Evolutionary conservation across 164 flowering plant genomes (phyloP).

Genomic region (Vitis vinifera): ASM3070453v1 NC_081807.1:3198501-3199000

Average conservation of each 20-base stretch:
- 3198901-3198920: too few relatives aligned
- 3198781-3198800: too few relatives aligned
- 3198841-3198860: too few relatives aligned
- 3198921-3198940: too few relatives aligned
- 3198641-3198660: slow-evolving; percentile 18
- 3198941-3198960: too few relatives aligned
- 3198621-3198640: slow-evolving; percentile 15
- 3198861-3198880: neutral
- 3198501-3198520: slow-evolving; percentile 9
- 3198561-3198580: slow-evolving; percentile 7
- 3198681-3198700: slow-evolving; percentile 14
- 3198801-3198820: too few relatives aligned
- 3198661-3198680: slow-evolving; percentile 12
- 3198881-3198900: neutral
- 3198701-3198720: slow-evolving; percentile 9
- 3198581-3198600: neutral
- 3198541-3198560: slow-evolving; percentile 4
- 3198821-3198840: too few relatives aligned
- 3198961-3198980: neutral
- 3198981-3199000: neutral
- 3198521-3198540: slow-evolving; percentile 9
- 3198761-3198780: too few relatives aligned
- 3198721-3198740: slow-evolving; percentile 1
- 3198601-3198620: neutral
- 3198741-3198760: too few relatives aligned